Evolutionary conservation across 2,329 filamentous ascomycete species (phyloP), one percentile per base, ranked within the genome.

Genomic region (Graphium sp.): DNA sequence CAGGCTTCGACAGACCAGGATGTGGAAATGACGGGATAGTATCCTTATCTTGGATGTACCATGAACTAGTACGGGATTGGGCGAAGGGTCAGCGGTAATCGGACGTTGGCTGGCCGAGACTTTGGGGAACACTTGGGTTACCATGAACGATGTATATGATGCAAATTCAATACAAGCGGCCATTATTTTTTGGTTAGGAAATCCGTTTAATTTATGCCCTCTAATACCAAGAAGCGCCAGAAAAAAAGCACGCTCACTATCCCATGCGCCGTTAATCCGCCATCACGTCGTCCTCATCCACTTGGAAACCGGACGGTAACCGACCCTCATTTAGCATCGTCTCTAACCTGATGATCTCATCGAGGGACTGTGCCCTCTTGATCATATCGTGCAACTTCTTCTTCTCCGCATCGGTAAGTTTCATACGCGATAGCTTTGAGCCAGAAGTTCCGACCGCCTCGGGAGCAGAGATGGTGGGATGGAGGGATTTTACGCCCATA

Each of bases 241-340:
- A 27, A 16, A 18, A 28, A 28, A 12, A 3, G 10, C 27, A 12
- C 13, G 62, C 56, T 71, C 76, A 48, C 62, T 73, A 55, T 75
- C 76, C 49, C 61, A n/a, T n/a, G n/a, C n/a, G n/a, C n/a, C n/a
- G n/a, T 44, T 50, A 75, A 43, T 74, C 67, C 51, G 75, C 68
- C 71, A 75, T 76, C 10, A 51, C 54, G 38, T 66, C 62, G 26
- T 35, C 36, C 22, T 56, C 60, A 25, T 58, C 60, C 20, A 54
- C 44, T 20, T 67, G 59, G 18, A 74, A 66, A 17, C 74, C 79
- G 19, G 66, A 62, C 3, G 87, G 87, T 50, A 95, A 64, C 44
- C 80, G 64, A 2, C 89, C 89, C 50, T 95, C 87, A 36, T 81
- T 80, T 39, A 95, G 56, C 52, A 89, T 82, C 59, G 87, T 92